These are phyloP conservation scores for Colletotrichum viniferum DNA, from an alignment of 2,329 filamentous ascomycete genomes.

Conservation along the genomic window DNA sequence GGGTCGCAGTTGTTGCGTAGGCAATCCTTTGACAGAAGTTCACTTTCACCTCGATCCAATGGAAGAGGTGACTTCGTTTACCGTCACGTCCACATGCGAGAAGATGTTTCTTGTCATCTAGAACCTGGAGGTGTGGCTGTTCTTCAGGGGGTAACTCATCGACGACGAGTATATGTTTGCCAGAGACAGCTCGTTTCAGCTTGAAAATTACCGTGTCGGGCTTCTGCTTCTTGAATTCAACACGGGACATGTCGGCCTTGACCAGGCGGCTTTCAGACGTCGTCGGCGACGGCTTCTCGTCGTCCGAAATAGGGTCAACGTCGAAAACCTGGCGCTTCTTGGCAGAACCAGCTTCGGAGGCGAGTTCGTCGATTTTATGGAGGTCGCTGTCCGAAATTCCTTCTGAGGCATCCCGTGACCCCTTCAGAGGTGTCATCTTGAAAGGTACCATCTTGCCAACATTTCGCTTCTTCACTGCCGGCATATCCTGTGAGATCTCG, in stretches of 20 bases:
- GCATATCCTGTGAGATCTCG: not conserved
- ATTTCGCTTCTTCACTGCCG: not conserved
- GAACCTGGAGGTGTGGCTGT: not conserved
- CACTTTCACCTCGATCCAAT: constrained; percentile 8
- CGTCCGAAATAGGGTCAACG: not conserved
- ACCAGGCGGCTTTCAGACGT: not conserved
- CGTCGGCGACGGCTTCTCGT: not conserved
- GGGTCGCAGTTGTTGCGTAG: not conserved
- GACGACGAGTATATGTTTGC: not conserved
- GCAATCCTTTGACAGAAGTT: not conserved
- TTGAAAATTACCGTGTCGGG: not conserved
- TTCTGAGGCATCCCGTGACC: not conserved
- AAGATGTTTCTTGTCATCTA: not conserved
- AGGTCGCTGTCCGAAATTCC: not conserved
- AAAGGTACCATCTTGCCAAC: not conserved
- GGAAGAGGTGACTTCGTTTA: not conserved
- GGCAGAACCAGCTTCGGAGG: not conserved
- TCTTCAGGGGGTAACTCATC: not conserved
- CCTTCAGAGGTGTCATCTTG: not conserved
- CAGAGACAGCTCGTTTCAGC: not conserved
- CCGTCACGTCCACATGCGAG: not conserved
- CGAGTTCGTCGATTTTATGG: not conserved
- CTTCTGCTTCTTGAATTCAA: not conserved
- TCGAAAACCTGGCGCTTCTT: not conserved
- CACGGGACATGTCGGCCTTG: not conserved